phyloP scores from a whole-genome alignment of 805 yeast genomes.

The Candida xiaguanensis region DNA sequence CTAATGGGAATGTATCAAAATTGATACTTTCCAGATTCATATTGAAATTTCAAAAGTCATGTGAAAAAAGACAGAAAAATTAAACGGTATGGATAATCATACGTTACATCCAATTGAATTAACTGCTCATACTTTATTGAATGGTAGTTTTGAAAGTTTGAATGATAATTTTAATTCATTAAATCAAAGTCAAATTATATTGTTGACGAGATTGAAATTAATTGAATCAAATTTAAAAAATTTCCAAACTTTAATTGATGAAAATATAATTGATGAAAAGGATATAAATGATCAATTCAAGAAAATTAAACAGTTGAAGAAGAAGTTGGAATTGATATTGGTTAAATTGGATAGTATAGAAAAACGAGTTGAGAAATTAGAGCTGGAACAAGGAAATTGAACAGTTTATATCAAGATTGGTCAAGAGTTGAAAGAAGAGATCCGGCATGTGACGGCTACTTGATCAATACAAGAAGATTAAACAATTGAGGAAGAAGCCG shows the following conservation, averaged over 20 bases:
- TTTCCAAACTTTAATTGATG: slow-evolving; percentile 19
- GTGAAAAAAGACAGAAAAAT: background rate
- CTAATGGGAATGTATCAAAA: slow-evolving; percentile 1
- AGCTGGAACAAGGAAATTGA: too few species aligned
- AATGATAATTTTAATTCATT: slow-evolving; percentile 49
- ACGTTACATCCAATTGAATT: slow-evolving; percentile 59
- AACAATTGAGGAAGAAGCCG: too few species aligned
- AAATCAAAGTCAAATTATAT: slow-evolving; percentile 54
- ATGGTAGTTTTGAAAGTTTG: slow-evolving; percentile 50
- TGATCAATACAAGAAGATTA: slow-evolving; percentile 19
- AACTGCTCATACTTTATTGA: slow-evolving; percentile 52
- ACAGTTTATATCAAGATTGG: too few species aligned
- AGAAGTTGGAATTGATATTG: slow-evolving; percentile 23
- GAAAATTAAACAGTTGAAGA: slow-evolving; percentile 27
- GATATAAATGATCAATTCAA: slow-evolving; percentile 17
- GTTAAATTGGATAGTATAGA: slow-evolving; percentile 36
- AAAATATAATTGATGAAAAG: slow-evolving; percentile 15
- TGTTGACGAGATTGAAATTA: slow-evolving; percentile 45
- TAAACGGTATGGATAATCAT: background rate
- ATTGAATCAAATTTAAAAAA: slow-evolving; percentile 32
- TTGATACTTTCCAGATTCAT: background rate
- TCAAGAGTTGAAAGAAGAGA: too few species aligned
- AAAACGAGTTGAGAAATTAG: slow-evolving; percentile 21
- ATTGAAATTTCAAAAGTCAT: background rate
- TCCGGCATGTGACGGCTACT: too few species aligned